Evolutionary conservation across 2,329 filamentous ascomycete species (phyloP), one percentile per base, ranked within the genome.

Genomic region (Immersiporthe knoxdaviesiana): DNA sequence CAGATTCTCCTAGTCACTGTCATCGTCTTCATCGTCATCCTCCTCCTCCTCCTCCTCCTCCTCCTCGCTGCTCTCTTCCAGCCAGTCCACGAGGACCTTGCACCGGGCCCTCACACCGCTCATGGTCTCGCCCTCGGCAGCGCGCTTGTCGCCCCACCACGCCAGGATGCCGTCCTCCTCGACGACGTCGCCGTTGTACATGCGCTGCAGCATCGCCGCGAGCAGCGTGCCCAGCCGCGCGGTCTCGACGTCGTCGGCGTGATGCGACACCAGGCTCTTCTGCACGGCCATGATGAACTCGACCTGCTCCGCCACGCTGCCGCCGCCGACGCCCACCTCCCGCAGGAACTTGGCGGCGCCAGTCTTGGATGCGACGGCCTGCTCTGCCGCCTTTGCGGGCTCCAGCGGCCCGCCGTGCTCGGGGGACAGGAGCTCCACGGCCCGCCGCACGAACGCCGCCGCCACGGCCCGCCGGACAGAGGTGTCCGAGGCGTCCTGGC

Each of bases 381-480:
- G 81, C 70, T 88, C 86, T 24, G 91, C 89, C 0, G 91, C 91
- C 75, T 90, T 90, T 58, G 84, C 80, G 11, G 90, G 85, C 70
- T 90, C 87, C 37, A 90, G 80, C 7, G 71, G 73, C 14, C 78
- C 76, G 58, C 86, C 84, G 68, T 84, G 80, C 35, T 84, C 84
- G 16, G 80, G 82, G 16, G 61, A 32, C 71, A 84, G 77, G 32
- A 97, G 85, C 77, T 94, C 91, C 7, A 89, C 86, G 60, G 94
- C 91, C 68, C 92, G 91, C 75, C 92, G 93, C 75, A 93, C 91
- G 77, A 98, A 95, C 0, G 94, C 92, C 2, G 91, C 88, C 2
- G 93, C 93, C 2, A 98, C 90, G 21, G 96, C 94, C 44, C 91
- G 90, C 59, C 95, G 92, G 76, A 98, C 92, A 79, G 96, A 92